Evolutionary conservation across 805 yeast species (phyloP), one percentile per base, ranked within the genome.

Genomic region (Lachancea sp.): DNA sequence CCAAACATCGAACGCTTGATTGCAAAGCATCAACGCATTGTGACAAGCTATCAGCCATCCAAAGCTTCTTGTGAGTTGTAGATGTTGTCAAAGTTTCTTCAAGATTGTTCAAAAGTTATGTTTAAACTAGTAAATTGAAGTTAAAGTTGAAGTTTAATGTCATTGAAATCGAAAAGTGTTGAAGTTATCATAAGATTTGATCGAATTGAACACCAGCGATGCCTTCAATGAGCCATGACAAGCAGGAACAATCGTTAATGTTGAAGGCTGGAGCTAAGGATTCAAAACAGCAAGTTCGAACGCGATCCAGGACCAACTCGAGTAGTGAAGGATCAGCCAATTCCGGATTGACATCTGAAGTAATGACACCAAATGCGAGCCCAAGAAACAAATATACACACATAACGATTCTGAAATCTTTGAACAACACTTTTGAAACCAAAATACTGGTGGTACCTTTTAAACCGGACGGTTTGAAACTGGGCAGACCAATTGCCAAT

Each of bases 401-500:
- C 60, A 76, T 84, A 36, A 75, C 90, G n/a, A 80, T 87, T 3
- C 69, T 93, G 40, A 64, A 77, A 12, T 81, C 97, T 0, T 67
- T 89, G 40, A 91, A 91, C 63, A 86, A 78, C 41, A 82, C 96
- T 0, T 89, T 90, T 60, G 85, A 81, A 34, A 74, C 81, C 47
- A 93, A 91, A 62, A 80, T 83, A 42, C 69, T 93, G 33, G 78
- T 78, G 12, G 81, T 93, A 7, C 97, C 98, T 1, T 73, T 77
- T 46, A 73, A 71, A 47, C 99, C 99, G 0, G 89, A 85, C 12
- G 81, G 87, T 2, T 67, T 90, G 42, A 87, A 87, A 59, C 71
- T 93, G 19, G 99, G 99, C 1, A 75, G 99, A 45, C 98, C 95
- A 38, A 82, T 85, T 15, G 85, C 62, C 7, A 55, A 52, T 31